Base-by-base conservation (phyloP, 352 stramenopile genomes). In the Elongisporangium prolatum region DNA sequence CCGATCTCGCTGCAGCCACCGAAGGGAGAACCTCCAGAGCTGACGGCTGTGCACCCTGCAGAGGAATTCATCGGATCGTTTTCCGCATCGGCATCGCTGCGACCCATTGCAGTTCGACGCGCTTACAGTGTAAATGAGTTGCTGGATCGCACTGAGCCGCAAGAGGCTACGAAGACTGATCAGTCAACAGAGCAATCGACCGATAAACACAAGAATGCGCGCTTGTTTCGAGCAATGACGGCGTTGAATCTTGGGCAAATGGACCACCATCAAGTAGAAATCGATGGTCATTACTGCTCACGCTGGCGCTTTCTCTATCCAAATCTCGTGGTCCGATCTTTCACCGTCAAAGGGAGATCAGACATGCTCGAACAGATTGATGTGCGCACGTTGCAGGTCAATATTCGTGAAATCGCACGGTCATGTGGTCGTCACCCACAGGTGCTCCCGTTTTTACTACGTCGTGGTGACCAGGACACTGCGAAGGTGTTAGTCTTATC, bases 351-450 rank as follows among this genome's bases (percentile, higher is more conserved):
- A 52, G 61, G 52, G 0, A 18, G 37, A 11, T 56, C 38, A 1
- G 59, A 54, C 49, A 20, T 44, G 13, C 55, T 65, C 14, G 64
- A 82, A 48, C 65, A 73, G 48, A 66, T 86, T 13, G 73, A 90
- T 49, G 67, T 89, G 48, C 75, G 79, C n/a, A 86, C 83, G 21
- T 67, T 91, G 24, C 74, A 88, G 54, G 55, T 90, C n/a, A 88
- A 93, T 61, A 56, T 91, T 4, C 55, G 60, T 0, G 73, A 83
- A n/a, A 60, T 93, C 20, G 74, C 53, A 50, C 82, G 73, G 10
- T 87, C 80, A 11, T 81, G 75, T 34, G 77, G 78, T 2, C 77
- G 75, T 2, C 75, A 91, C 56, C 61, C 55, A 16, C 79, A 88
- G 40, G 80, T 93, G n/a, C 21, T 93, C 4, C 65, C 77, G 11